phyloP scores from a whole-genome alignment of 2,329 filamentous ascomycete species.

The Pleoardoris graminearum region DNA sequence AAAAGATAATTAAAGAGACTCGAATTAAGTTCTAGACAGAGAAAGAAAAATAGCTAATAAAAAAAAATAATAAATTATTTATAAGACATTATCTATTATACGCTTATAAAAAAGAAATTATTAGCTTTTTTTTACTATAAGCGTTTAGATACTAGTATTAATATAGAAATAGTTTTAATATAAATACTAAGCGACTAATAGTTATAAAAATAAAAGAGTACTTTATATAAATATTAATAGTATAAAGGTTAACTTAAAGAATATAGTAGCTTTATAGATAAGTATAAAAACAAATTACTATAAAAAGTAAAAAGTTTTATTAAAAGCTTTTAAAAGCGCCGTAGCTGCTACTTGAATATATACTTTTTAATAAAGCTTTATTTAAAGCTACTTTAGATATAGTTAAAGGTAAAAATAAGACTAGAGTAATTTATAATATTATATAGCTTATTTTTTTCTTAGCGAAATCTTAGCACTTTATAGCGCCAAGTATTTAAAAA shows the following conservation, averaged over 20 bases:
- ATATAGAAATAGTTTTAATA: constrained; percentile 15
- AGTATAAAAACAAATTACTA: constrained; percentile 14
- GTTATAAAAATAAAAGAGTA: constrained; percentile 15
- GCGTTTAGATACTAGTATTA: constrained; percentile 16
- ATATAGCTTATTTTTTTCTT: constrained; percentile 16
- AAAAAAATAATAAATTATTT: too few species aligned
- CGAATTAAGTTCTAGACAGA: too few species aligned
- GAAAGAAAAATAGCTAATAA: too few species aligned
- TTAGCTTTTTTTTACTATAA: constrained; percentile 18
- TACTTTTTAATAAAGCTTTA: constrained; percentile 25
- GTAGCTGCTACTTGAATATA: constrained; percentile 17
- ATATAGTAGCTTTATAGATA: constrained; percentile 20
- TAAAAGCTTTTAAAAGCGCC: constrained; percentile 15
- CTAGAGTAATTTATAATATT: constrained; percentile 21
- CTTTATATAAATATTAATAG: constrained; percentile 18
- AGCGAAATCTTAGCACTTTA: too few species aligned
- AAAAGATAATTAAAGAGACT: too few species aligned
- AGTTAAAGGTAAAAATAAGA: constrained; percentile 29
- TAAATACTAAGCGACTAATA: constrained; percentile 18
- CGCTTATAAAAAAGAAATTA: constrained; percentile 15
- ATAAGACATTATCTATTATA: too few species aligned
- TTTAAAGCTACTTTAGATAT: constrained; percentile 43
- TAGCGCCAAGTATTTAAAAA: constrained; percentile 15
- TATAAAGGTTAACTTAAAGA: constrained; percentile 18
- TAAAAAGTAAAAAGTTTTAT: constrained; percentile 18